Percentiles rank a stretch among this genome's conserved stretches.
These are phyloP conservation scores for Zygotorulaspora chibaensis DNA, from an alignment of 805 yeast genomes.

Conservation along the genomic window DNA sequence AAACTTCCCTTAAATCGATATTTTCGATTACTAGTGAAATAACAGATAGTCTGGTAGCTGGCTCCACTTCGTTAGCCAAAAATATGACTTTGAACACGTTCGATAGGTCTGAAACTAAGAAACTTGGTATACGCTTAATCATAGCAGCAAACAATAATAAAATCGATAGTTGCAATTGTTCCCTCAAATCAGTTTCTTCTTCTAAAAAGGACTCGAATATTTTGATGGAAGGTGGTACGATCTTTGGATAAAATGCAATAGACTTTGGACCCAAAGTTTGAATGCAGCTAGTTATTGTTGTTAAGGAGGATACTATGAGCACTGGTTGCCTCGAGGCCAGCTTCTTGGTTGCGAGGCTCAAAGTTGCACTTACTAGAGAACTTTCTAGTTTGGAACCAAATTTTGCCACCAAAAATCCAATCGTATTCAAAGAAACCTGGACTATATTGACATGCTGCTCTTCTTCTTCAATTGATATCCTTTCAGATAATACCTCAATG, in stretches of 20 bases:
- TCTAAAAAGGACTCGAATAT: constrained; percentile 44
- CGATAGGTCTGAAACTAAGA: constrained; percentile 64
- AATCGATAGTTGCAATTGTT: constrained; percentile 60
- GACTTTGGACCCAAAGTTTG: constrained; percentile 78
- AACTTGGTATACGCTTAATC: constrained; percentile 80
- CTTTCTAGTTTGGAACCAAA: constrained; percentile 52
- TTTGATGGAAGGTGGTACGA: constrained; percentile 67
- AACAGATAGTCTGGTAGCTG: constrained; percentile 55
- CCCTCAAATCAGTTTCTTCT: constrained; percentile 28
- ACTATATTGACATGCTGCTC: constrained; percentile 41
- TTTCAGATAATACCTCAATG: constrained; percentile 47
- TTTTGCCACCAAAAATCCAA: constrained; percentile 58
- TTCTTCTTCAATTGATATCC: constrained; percentile 24
- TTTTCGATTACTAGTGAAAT: constrained; percentile 58
- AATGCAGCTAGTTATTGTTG: constrained; percentile 65
- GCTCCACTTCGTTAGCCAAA: constrained; percentile 54
- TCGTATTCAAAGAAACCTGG: constrained; percentile 66
- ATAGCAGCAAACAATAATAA: constrained; percentile 68
- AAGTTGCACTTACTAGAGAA: constrained; percentile 43
- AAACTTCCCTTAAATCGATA: constrained; percentile 59
- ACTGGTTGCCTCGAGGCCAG: constrained; percentile 54
- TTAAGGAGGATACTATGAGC: constrained; percentile 65
- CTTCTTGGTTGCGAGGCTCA: constrained; percentile 48
- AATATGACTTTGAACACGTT: constrained; percentile 58
- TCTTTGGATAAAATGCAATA: constrained; percentile 79